Conservation (phyloP, 2,329 filamentous ascomycete genomes). For the Venturia nashicola region DNA sequence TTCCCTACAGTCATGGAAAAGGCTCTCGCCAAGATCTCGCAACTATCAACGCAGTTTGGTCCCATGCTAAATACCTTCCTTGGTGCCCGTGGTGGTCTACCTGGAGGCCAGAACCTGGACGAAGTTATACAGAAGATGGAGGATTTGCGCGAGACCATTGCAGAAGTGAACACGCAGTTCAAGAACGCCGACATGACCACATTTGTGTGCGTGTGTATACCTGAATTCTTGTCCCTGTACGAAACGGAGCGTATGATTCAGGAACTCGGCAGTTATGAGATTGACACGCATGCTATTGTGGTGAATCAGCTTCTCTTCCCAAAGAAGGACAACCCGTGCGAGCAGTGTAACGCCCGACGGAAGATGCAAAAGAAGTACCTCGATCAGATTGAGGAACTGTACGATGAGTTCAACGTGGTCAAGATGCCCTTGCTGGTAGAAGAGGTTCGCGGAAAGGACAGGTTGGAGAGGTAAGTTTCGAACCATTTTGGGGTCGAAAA, state of each 20-base stretch:
- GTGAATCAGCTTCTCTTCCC: conserved; percentile 97
- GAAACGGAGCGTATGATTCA: conserved; percentile 99
- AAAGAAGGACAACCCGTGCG: conserved; percentile 69
- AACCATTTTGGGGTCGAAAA: neutral
- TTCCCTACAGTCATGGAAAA: conserved; percentile 98
- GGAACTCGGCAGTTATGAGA: conserved; percentile 82
- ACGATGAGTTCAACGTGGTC: conserved; percentile 98
- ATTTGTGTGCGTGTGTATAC: conserved; percentile 96
- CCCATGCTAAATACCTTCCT: conserved; percentile 92
- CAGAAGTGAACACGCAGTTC: conserved; percentile 95
- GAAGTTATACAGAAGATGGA: conserved; percentile 95
- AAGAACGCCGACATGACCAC: conserved; percentile 93
- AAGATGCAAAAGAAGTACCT: conserved; percentile 99
- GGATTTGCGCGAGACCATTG: conserved; percentile 79
- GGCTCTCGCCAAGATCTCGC: conserved; percentile 90
- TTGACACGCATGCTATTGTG: conserved; percentile 94
- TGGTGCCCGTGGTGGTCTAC: conserved; percentile 62
- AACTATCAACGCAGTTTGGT: conserved; percentile 87
- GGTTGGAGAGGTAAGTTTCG: conserved; percentile 54
- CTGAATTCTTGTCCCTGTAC: conserved; percentile 91
- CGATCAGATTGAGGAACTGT: conserved; percentile 95
- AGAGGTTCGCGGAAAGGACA: conserved; percentile 92
- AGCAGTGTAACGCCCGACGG: conserved; percentile 85
- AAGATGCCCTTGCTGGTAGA: conserved; percentile 95
- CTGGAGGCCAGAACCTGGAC: conserved; percentile 83